These are phyloP conservation scores for Parascedosporium putredinis DNA, from an alignment of 2,329 filamentous ascomycete genomes.

Conservation along the genomic window DNA sequence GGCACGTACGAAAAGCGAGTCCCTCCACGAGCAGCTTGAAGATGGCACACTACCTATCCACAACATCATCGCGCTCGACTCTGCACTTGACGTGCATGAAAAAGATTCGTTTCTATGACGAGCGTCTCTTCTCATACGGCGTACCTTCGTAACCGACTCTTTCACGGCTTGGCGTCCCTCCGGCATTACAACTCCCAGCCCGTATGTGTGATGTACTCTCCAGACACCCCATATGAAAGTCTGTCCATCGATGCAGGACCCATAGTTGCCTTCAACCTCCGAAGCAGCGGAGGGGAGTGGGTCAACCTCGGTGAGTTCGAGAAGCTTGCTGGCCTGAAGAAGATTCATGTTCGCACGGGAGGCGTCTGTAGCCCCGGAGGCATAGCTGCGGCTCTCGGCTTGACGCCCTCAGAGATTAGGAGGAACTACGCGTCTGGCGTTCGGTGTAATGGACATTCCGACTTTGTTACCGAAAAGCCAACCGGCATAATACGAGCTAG, in stretches of 20 bases:
- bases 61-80: slow-evolving; percentile 50
- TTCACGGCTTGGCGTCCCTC: slow-evolving; percentile 45
- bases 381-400: slow-evolving; percentile 59
- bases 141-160: slow-evolving; percentile 50
- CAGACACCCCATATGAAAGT: slow-evolving; percentile 12
- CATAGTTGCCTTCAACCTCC: slow-evolving; percentile 74
- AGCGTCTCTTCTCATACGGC: slow-evolving; percentile 61
- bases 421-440: slow-evolving; percentile 77
- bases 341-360: slow-evolving; percentile 78
- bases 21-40: slow-evolving; percentile 49
- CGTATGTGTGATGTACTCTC: slow-evolving; percentile 58
- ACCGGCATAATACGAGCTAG: slow-evolving; percentile 81
- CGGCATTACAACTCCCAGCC: slow-evolving; percentile 57
- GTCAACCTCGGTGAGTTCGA: slow-evolving; percentile 77
- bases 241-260: slow-evolving; percentile 47
- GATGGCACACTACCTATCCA: slow-evolving; percentile 59
- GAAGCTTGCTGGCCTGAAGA: slow-evolving; percentile 67
- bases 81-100: slow-evolving; percentile 46
- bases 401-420: slow-evolving; percentile 73
- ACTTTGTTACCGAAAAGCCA: slow-evolving; percentile 73
- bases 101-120: slow-evolving; percentile 47
- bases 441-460: slow-evolving; percentile 73
- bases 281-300: slow-evolving; percentile 59
- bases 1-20: slow-evolving; percentile 21
- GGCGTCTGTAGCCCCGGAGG: slow-evolving; percentile 89